Base-by-base conservation (phyloP, 345 rosid species). In the Cardamine occulta region DNA sequence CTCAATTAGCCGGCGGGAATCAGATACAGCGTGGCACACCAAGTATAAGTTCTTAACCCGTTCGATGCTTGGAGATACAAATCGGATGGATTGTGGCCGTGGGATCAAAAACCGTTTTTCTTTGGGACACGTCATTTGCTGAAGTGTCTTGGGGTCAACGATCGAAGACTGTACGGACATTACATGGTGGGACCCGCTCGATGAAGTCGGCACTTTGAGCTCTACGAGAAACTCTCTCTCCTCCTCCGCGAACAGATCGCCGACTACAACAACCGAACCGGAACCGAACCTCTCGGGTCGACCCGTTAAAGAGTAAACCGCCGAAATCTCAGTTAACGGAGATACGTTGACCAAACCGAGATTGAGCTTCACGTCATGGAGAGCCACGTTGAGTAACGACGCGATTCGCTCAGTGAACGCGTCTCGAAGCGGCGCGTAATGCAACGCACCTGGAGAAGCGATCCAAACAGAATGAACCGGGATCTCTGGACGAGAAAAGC, bases 191-290 rank as follows among this genome's bases (percentile, higher is more conserved):
- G 90, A 63, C 84, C 93, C 89, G 9, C 49, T 54, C 0, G 84
- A 69, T 4, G 74, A 61, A 24, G 81, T 73, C 7, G 90, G 86
- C 49, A 85, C 88, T 73, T 78, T 84, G 62, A 94, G 9, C 80
- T 91, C 96, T 44, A 94, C 83, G 44, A 94, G 83, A 15, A 86
- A 57, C 17, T 94, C 95, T 73, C 87, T 82, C 78, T 94, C 97
- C 47, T 91, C 98, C 77, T 82, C 91, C 10, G 84, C 88, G 70
- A 80, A 83, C 2, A 94, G 37, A 78, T 91, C 89, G 1, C 97
- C 98, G 4, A 94, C 45, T 1, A 15, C 12, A 51, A 86, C 79
- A 4, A 82, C 49, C 17, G 86, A 78, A 18, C 84, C 86, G 44
- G 89, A 76, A 32, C 82, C 88, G 51, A 82, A 77, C 9, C 52